Percentiles rank a stretch among this genome's conserved stretches.
Conservation (phyloP, 208 protist species). For the Angomonas ambiguus region DNA sequence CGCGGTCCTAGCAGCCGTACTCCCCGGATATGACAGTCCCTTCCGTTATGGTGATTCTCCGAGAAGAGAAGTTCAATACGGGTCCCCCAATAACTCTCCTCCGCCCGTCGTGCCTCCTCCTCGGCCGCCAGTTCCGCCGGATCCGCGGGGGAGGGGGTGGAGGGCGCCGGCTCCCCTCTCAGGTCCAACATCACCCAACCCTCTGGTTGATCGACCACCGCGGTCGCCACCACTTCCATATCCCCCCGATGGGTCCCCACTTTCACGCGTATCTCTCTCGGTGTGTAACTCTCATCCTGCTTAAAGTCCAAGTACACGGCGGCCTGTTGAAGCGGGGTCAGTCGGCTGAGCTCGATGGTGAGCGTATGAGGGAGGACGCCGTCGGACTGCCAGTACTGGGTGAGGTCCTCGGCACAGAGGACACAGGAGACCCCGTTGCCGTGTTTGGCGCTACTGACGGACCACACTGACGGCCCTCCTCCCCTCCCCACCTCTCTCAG, state of each 20-base stretch:
- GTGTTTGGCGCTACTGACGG: constrained; percentile 85
- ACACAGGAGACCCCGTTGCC: constrained; percentile 76
- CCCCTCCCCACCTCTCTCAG: constrained; percentile 29
- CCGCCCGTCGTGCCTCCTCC: no score
- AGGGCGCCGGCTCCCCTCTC: no score
- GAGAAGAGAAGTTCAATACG: no score
- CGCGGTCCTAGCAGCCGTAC: no score
- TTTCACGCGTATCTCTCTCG: constrained; percentile 49
- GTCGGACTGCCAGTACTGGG: constrained; percentile 89
- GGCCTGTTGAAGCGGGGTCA: constrained; percentile 47
- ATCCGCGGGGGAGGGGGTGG: no score
- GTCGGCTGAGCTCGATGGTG: constrained; percentile 49
- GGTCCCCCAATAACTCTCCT: no score
- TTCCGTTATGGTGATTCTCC: no score
- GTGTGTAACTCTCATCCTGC: constrained; percentile 88
- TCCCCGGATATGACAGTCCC: no score
- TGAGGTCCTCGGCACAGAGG: constrained; percentile 40
- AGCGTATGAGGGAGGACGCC: constrained; percentile 78
- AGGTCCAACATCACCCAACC: no score
- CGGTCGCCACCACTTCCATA: constrained; percentile 52
- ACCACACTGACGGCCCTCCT: constrained; percentile 58
- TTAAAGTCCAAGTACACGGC: constrained; percentile 62
- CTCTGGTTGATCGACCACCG: no score
- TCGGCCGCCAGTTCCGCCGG: no score
- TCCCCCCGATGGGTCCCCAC: constrained; percentile 65